Evolutionary conservation across 306 rosid genomes (phyloP), one percentile per base, ranked within the genome.

Genomic region (Ceratonia siliqua): DNA sequence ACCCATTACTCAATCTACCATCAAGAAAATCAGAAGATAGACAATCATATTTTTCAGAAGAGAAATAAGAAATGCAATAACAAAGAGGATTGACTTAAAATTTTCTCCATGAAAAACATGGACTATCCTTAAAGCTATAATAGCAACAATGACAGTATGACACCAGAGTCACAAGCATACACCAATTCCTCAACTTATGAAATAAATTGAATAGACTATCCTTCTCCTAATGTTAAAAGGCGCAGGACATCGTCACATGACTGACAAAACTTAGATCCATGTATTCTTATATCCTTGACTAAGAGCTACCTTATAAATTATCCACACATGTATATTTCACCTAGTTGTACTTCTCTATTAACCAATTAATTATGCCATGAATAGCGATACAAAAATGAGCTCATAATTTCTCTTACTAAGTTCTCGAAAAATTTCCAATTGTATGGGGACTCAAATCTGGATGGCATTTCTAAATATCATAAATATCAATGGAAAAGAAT

Each of bases 371-470:
- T 17, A 56, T 10, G 5, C 17, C 54, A 48, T 1, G 17, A 20
- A 25, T 27, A 27, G 14, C 62, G 55, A 64, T 14, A 30, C 61
- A 76, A n/a, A 17, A 75, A 3, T n/a, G 28, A 46, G 35, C 28
- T 48, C 14, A 3, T 21, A 68, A 58, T 30, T 52, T 68, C 28
- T 52, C 54, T 68, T 46, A 65, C 70, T 1, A 43, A 36, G 28
- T 30, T 74, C 33, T 58, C 71, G 46, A 7, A 5, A 33, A 13
- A 13, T 41, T 79, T 32, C 53, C 36, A 54, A 65, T 64, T 54
- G 30, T 79, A 18, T 54, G 54, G 28, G 32, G 9, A 75, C 43
- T 17, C 17, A 27, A 67, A 43, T 25, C 33, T 57, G 64, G 4
- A 8, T 46, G 33, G 50, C 72, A 38, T 68, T 49, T 18, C 38